Base-by-base conservation (phyloP, 2,329 filamentous ascomycete species). In the Lachnellula occidentalis region DNA sequence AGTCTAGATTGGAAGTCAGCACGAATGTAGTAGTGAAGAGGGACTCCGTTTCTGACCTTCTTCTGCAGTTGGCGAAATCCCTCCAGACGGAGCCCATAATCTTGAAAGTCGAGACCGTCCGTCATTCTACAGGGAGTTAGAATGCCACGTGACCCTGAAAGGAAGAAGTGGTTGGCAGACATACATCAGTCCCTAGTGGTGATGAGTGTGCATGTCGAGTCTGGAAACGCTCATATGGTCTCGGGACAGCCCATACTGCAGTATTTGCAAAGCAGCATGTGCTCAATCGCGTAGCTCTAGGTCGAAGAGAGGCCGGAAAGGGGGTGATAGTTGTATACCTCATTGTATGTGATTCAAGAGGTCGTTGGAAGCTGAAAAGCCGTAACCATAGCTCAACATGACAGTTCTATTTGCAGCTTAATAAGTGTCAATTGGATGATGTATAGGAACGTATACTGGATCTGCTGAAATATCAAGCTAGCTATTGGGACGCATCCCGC, bases 71-170 rank as follows among this genome's bases (percentile, higher is more conserved):
- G 76, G 74, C 55, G 83, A 76, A 51, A 88, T 82, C 7, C 87
- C 85, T 43, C 86, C 85, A 1, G 86, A 88, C 2, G 91, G 90
- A 27, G 85, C 78, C 90, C 92, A 96, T 70, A 91, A 81, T 45
- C 77, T 84, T 3, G 90, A 92, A 9, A 92, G 70, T 59, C 86
- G 77, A 64, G 74, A 77, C 60, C 82, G 74, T 45, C 76, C 73
- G 71, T 86, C 81, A 60, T 69, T 70, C 79, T 85, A 54, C 5
- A 34, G 9, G 39, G 34, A 19, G n/a, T 55, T 47, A 58, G 56
- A 27, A 22, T 48, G 48, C 34, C 53, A 58, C 54, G 53, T 58
- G 55, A 54, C 37, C 12, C 14, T 1, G 31, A 34, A 11, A n/a
- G 17, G 9, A 17, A 19, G 21, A 9, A 15, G 11, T 9, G n/a